A percentile compares a stretch with the other conserved stretches of the same genome.
Conservation (phyloP, 2,329 filamentous ascomycete species). For the Colletotrichum aenigma region DNA sequence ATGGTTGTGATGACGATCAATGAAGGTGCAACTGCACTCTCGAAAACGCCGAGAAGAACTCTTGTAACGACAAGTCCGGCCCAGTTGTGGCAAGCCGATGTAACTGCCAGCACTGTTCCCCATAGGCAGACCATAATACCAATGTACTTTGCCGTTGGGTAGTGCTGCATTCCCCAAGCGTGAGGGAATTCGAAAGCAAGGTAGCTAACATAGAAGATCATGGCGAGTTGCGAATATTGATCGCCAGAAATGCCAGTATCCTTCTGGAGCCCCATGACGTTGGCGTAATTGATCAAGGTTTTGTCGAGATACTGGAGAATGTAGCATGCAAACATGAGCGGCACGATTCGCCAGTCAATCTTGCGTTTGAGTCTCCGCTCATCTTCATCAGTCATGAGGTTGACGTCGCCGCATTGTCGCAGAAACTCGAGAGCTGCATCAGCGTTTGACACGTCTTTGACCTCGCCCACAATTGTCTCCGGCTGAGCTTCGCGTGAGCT, state of each 20-base stretch:
- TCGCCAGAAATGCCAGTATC: slow-evolving; percentile 57
- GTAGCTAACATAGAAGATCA: slow-evolving; percentile 63
- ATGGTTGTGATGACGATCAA: slow-evolving; percentile 51
- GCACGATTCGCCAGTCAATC: slow-evolving; percentile 23
- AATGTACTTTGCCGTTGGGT: slow-evolving; percentile 25
- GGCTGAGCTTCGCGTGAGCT: not conserved
- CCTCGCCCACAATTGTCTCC: not conserved
- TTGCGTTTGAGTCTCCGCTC: slow-evolving; percentile 14
- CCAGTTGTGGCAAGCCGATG: slow-evolving; percentile 21
- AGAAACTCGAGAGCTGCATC: slow-evolving; percentile 4
- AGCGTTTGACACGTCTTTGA: not conserved
- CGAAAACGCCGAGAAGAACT: slow-evolving; percentile 25
- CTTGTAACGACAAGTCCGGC: slow-evolving; percentile 22
- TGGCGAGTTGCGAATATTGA: slow-evolving; percentile 62
- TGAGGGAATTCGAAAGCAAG: slow-evolving; percentile 64
- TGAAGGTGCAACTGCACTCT: slow-evolving; percentile 41
- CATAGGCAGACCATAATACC: slow-evolving; percentile 41
- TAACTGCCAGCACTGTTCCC: slow-evolving; percentile 43
- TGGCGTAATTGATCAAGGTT: slow-evolving; percentile 44
- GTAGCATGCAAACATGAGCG: slow-evolving; percentile 22
- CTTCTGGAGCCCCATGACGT: slow-evolving; percentile 55
- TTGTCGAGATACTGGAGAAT: slow-evolving; percentile 16
- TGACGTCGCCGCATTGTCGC: not conserved
- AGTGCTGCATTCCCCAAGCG: slow-evolving; percentile 58
- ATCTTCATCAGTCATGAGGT: not conserved